Evolutionary conservation across 805 yeast species (phyloP), one percentile per base, ranked within the genome.

Genomic region (Metschnikowia orientalis): DNA sequence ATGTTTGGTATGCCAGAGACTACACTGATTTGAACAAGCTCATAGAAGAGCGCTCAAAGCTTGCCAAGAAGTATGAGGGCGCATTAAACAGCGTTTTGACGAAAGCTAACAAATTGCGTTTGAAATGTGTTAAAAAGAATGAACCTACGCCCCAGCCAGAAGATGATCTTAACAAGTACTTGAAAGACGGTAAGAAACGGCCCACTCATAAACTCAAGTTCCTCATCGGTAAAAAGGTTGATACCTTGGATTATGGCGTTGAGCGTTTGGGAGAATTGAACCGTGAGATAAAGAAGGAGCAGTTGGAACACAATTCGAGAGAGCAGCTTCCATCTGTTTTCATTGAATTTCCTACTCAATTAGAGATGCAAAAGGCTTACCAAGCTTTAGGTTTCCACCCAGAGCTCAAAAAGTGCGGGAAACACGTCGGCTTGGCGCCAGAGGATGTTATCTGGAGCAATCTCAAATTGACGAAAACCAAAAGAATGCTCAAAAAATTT

Each of bases 401-500:
- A 52, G 52, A 71, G 62, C 63, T 67, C 41, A 69, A 59, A 50
- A 54, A 44, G 43, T 73, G 54, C 53, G 70, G 72, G 40, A 62
- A 76, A 38, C 60, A 64, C 46, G 76, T 77, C 33, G 87, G 87
- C 18, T 64, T 78, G 30, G 65, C 82, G 8, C 96, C 97, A 6
- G 81, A 77, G 25, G 97, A 90, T 49, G 69, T 90, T 28, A 65
- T 83, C 46, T 90, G 97, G 97, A 70, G 69, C 25, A 89, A 86
- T 54, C 61, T 85, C 47, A 67, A 79, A 17, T 59, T 79, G 49
- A 63, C 75, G 8, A 70, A 76, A 56, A 61, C 62, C 41, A 71
- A 69, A 51, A 77, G 95, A 57, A 54, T 69, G 26, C 41, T 72
- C 14, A 81, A 78, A 63, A 70, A 67, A 37, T 36, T 73, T 15